These are phyloP conservation scores for Forsythia suspensa DNA, from an alignment of 257 asterid species.

Conservation along the genomic window DNA sequence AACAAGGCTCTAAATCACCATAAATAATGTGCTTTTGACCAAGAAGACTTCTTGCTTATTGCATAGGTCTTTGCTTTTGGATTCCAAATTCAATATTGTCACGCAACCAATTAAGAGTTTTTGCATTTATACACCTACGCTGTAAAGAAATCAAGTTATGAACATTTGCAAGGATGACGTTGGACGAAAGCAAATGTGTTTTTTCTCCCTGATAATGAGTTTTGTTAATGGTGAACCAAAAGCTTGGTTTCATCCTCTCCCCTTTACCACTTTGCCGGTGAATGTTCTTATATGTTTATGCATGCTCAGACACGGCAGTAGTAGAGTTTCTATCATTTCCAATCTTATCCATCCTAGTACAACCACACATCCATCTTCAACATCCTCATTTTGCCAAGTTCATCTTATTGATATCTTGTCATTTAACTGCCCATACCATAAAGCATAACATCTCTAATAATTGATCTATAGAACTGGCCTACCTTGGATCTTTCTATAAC, in stretches of 20 bases:
- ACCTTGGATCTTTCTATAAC: too few species aligned
- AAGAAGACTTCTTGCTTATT: neutral
- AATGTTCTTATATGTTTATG: too few species aligned
- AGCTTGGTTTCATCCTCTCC: neutral
- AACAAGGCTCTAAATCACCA: neutral
- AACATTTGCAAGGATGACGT: neutral
- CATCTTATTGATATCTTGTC: too few species aligned
- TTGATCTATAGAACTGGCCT: too few species aligned
- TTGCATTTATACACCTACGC: neutral
- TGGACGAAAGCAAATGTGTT: neutral
- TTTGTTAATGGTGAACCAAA: neutral
- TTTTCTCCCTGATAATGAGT: neutral
- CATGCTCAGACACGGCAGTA: too few species aligned
- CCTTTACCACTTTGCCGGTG: too few species aligned
- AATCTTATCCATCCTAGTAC: too few species aligned
- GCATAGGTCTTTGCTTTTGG: neutral
- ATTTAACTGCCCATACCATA: too few species aligned
- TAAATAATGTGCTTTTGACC: neutral
- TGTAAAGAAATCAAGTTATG: neutral
- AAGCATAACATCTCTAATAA: too few species aligned
- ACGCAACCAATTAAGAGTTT: neutral
- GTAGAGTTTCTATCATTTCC: too few species aligned
- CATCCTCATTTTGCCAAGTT: too few species aligned
- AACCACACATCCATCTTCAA: too few species aligned
- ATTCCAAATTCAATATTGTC: neutral